Evolutionary conservation across 2,329 filamentous ascomycete species (phyloP).

Genomic region (Septoria petroselini): DNA sequence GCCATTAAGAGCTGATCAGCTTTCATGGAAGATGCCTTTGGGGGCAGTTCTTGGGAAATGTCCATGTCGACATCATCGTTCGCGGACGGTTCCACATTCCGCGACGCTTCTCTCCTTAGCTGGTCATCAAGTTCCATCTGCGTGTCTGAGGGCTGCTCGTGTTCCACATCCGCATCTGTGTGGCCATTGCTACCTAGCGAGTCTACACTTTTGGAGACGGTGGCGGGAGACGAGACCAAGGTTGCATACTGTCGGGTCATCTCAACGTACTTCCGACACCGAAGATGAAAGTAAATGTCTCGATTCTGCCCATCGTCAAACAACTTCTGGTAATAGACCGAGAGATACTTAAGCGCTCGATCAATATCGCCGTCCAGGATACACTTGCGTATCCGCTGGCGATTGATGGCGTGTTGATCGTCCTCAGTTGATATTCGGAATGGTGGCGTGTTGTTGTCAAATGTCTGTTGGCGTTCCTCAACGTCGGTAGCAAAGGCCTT

Average conservation of each 20-base stretch:
- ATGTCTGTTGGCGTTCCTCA: constrained; percentile 62
- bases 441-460: constrained; percentile 39
- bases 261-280: constrained; percentile 90
- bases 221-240: constrained; percentile 31
- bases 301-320: constrained; percentile 66
- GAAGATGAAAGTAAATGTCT: constrained; percentile 80
- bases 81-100: constrained; percentile 20
- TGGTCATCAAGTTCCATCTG: constrained; percentile 60
- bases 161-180: constrained; percentile 17
- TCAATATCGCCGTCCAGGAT: constrained; percentile 93
- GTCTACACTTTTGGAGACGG: constrained; percentile 30
- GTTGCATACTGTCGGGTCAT: constrained; percentile 73
- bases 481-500: constrained; percentile 78
- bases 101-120: constrained; percentile 36
- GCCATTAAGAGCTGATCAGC: constrained; percentile 59
- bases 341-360: constrained; percentile 77
- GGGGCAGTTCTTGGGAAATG: constrained; percentile 32
- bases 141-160: constrained; percentile 40
- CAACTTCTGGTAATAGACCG: constrained; percentile 74
- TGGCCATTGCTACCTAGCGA: constrained; percentile 34
- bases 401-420: constrained; percentile 71
- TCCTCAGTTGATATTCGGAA: constrained; percentile 50
- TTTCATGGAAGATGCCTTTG: constrained; percentile 34
- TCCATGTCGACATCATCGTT: constrained; percentile 37
- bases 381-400: constrained; percentile 77